A percentile compares a stretch with the other conserved stretches of the same genome.
Evolutionary conservation across 495 filamentous ascomycete genomes (phyloP).

Genomic region (Venustampulla echinocandica): DNA sequence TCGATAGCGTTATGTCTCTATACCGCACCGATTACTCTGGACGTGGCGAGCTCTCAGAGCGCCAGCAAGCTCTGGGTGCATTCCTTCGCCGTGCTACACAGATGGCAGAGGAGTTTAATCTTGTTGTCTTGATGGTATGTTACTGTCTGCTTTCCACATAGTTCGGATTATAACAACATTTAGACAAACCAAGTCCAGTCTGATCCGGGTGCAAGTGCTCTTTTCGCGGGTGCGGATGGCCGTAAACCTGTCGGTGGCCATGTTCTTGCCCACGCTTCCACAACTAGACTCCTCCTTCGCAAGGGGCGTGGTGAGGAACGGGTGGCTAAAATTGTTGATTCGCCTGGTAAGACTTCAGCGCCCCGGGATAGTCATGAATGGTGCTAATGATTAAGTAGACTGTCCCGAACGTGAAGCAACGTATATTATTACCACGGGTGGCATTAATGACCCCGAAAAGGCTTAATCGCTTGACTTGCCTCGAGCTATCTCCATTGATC

Average conservation of each 20-base stretch:
- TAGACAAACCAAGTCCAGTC: constrained; percentile 77
- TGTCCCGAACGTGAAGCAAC: constrained; percentile 71
- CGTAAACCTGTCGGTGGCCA: constrained; percentile 69
- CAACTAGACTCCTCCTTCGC: constrained; percentile 63
- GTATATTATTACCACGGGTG: constrained; percentile 73
- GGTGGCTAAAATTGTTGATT: constrained; percentile 74
- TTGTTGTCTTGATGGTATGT: constrained; percentile 62
- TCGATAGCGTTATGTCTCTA: constrained; percentile 74
- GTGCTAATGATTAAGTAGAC: constrained; percentile 33
- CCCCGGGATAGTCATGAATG: not conserved
- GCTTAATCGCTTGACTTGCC: no score
- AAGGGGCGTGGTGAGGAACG: constrained; percentile 74
- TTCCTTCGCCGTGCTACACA: constrained; percentile 62
- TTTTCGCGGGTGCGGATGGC: constrained; percentile 74
- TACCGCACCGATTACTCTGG: constrained; percentile 70
- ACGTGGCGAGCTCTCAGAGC: constrained; percentile 65
- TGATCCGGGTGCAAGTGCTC: constrained; percentile 69
- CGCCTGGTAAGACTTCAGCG: constrained; percentile 45
- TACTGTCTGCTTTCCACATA: not conserved
- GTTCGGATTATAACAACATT: not conserved
- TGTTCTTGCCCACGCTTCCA: constrained; percentile 71
- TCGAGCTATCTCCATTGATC: no score
- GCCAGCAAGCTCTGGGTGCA: constrained; percentile 67
- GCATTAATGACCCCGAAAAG: constrained; percentile 66
- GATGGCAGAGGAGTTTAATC: constrained; percentile 76